Base-by-base conservation (phyloP, 1,139 yeast genomes). In the Yamadazyma trypodendri region DNA sequence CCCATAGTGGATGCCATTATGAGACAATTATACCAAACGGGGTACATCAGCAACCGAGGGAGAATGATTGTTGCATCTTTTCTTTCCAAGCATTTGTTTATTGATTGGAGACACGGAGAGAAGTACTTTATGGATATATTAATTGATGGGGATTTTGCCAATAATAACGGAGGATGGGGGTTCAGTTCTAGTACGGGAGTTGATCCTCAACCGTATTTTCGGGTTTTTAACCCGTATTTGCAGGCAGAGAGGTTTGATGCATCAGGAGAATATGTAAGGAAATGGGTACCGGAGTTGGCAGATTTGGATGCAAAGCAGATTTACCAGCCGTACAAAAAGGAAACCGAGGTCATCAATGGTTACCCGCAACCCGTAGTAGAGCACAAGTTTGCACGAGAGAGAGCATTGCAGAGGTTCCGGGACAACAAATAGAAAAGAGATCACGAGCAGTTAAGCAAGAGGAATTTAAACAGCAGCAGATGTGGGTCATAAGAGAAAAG, bases 81-180 rank as follows among this genome's bases (percentile, higher is more conserved):
- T 43, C 56, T 77, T 32, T 51, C 75, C n/a, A 77, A 76, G 49
- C 73, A 76, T 46, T 54, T 77, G 28, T 58, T 74, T 16, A 60
- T 75, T 21, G 82, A 77, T 50, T 77, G 79, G 78, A 63, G 81
- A 35, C 60, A 66, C 49, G 83, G 83, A 1, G 79, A 76, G 48
- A 56, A 61, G 20, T 77, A 68, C 58, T 77, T 77, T 49, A 62
- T 71, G 52, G 64, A 64, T 42, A 65, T 65, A 40, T 57, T 77
- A 32, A 54, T 75, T 2, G 83, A 77, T 50, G 72, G 72, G 15
- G 83, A 77, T 49, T 65, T 75, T 46, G 66, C 77, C 21, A 73
- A 77, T 34, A 77, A 77, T 49, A 66, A 70, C 37, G 79, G 77
- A 3, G 82, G 82, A 1, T 77, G 82, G 83, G 78, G 78, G 1